phyloP scores from a whole-genome alignment of 202 grass and related monocot genomes.

The Eragrostis tef region DNA sequence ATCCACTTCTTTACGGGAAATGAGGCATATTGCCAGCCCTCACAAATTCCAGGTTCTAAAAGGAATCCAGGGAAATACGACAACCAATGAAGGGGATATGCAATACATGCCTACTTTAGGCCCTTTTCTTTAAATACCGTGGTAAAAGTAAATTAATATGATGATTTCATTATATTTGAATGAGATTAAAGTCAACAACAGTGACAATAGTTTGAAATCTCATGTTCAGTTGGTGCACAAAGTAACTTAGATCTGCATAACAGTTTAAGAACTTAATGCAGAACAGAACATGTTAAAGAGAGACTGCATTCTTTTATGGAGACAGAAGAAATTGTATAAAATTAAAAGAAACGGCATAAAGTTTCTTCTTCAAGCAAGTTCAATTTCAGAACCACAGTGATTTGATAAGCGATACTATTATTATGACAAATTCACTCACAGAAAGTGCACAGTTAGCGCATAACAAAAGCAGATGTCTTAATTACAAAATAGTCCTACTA shows the following conservation, averaged over 20 bases:
- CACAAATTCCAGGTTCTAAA: constrained; percentile 13
- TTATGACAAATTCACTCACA: too few relatives aligned
- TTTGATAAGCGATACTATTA: background rate
- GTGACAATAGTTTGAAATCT: constrained; percentile 3
- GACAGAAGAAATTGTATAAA: background rate
- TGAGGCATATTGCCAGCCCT: background rate
- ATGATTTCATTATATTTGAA: too few relatives aligned
- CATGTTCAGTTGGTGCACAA: background rate
- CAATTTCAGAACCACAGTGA: background rate
- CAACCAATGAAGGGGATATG: background rate
- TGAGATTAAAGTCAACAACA: background rate
- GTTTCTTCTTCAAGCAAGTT: background rate
- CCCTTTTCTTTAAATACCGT: background rate
- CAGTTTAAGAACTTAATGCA: background rate
- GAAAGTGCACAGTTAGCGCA: too few relatives aligned
- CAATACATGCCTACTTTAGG: background rate
- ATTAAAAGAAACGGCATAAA: too few relatives aligned
- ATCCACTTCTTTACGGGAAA: background rate
- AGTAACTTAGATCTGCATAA: background rate
- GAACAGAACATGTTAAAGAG: background rate
- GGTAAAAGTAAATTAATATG: background rate
- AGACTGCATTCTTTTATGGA: background rate
- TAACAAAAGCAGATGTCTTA: too few relatives aligned
- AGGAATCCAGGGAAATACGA: background rate
- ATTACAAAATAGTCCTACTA: background rate